A percentile compares a stretch with the other conserved stretches of the same genome.
Evolutionary conservation across 164 flowering plant genomes (phyloP).

Genomic region (Berberis thunbergii): DNA sequence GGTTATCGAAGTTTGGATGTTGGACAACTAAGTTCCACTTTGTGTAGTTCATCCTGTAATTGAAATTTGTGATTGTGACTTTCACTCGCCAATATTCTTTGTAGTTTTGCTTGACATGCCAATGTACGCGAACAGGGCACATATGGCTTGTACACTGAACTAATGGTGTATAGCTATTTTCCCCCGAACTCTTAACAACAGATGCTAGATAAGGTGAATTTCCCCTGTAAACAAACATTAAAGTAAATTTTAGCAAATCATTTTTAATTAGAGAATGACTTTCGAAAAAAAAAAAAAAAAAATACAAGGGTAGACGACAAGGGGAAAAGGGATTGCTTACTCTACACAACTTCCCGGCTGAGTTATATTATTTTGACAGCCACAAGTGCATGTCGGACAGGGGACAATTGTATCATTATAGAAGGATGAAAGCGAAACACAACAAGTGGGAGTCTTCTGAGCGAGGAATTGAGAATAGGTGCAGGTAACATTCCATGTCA

Average conservation of each 20-base stretch:
- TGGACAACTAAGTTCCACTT: not conserved
- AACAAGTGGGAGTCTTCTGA: conserved; percentile 57
- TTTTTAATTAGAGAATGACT: not conserved
- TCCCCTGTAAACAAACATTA: conserved; percentile 26
- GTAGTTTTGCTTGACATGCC: not conserved
- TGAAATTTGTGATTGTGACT: not conserved
- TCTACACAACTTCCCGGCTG: conserved; percentile 44
- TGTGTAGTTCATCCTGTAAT: not conserved
- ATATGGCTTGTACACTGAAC: conserved; percentile 27
- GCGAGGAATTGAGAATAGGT: conserved; percentile 70
- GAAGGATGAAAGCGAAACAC: conserved; percentile 73
- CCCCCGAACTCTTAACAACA: conserved; percentile 28
- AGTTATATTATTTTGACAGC: conserved; percentile 44
- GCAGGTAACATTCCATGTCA: conserved; percentile 87
- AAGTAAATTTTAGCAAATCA: not conserved
- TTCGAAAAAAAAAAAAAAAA: too few relatives aligned
- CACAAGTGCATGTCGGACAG: conserved; percentile 64
- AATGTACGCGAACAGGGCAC: conserved; percentile 2
- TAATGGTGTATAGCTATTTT: conserved; percentile 38
- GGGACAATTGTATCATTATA: conserved; percentile 53
- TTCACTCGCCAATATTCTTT: conserved; percentile 1
- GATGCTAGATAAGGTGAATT: conserved; percentile 45
- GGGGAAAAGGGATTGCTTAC: conserved; percentile 23
- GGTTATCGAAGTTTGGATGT: not conserved
- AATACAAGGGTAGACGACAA: too few relatives aligned